phyloP scores from a whole-genome alignment of 768 basidiomycete genomes.

The Lentinus tigrinus region DNA sequence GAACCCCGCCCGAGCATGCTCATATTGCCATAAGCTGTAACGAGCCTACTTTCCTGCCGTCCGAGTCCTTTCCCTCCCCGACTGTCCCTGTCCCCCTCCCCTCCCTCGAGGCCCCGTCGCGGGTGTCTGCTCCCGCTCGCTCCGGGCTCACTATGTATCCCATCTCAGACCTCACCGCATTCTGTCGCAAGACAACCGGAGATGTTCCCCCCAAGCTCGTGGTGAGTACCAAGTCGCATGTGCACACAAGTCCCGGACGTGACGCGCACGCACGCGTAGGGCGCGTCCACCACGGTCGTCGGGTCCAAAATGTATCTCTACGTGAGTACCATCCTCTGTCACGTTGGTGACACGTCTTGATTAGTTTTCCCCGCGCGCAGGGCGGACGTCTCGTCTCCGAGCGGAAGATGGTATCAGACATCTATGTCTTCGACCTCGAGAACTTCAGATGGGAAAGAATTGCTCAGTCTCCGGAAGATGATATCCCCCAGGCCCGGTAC shows the following conservation, averaged over 20 bases:
- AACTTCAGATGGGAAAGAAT: conserved; percentile 80
- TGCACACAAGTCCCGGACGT: conserved; percentile 1
- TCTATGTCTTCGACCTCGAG: conserved; percentile 86
- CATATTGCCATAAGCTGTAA: background rate
- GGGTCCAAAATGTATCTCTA: conserved; percentile 90
- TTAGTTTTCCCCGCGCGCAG: conserved; percentile 39
- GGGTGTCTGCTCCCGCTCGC: conserved; percentile 1
- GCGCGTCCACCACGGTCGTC: conserved; percentile 88
- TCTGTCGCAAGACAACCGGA: conserved; percentile 77
- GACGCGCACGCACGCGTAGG: conserved; percentile 40
- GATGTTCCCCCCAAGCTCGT: conserved; percentile 89
- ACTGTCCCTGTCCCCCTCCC: conserved; percentile 1
- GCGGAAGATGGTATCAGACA: conserved; percentile 84
- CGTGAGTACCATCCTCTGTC: conserved; percentile 43
- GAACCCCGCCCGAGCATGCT: background rate
- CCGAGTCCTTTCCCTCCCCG: background rate
- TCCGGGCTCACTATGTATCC: conserved; percentile 54
- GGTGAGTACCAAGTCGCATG: conserved; percentile 43
- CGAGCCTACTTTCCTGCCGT: background rate
- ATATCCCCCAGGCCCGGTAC: conserved; percentile 81
- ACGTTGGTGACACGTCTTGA: background rate
- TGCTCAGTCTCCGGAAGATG: conserved; percentile 57
- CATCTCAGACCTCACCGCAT: conserved; percentile 87
- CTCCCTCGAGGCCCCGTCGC: conserved; percentile 10
- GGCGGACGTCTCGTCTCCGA: conserved; percentile 87